Evolutionary conservation across 345 rosid species (phyloP).

Genomic region (Aquilaria malaccensis): DNA sequence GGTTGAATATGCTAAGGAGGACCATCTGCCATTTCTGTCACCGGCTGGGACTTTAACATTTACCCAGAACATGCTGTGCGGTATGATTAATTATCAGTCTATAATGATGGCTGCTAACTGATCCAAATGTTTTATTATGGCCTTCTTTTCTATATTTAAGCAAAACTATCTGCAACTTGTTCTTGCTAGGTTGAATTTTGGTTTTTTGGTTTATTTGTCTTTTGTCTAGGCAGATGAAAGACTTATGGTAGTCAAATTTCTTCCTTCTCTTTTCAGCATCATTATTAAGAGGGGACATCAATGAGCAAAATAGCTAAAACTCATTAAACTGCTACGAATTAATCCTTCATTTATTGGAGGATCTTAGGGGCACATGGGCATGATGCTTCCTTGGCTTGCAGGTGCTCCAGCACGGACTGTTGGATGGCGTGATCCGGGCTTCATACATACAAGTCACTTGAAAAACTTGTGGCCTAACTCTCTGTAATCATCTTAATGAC

Average conservation of each 20-base stretch:
- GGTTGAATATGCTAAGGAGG: conserved; percentile 62
- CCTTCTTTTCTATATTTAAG: background rate
- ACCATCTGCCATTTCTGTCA: conserved; percentile 30
- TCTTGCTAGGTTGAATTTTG: too few species aligned
- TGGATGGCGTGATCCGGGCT: conserved; percentile 92
- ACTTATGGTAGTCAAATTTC: too few species aligned
- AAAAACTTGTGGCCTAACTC: conserved; percentile 73
- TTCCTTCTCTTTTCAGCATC: too few species aligned
- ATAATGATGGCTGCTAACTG: background rate
- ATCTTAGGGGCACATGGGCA: background rate
- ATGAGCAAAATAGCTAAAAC: too few species aligned
- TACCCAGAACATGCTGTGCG: conserved; percentile 75
- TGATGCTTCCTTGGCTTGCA: conserved; percentile 13
- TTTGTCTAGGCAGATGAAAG: too few species aligned
- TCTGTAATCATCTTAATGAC: conserved; percentile 16
- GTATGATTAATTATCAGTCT: conserved; percentile 27
- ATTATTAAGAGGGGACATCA: too few species aligned
- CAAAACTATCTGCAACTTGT: too few species aligned
- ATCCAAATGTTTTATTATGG: background rate
- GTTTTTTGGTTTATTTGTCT: too few species aligned
- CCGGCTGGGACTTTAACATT: conserved; percentile 88
- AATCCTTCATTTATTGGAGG: conserved; percentile 1
- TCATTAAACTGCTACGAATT: too few species aligned
- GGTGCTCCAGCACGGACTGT: conserved; percentile 73
- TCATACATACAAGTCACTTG: conserved; percentile 67